Evolutionary conservation across 208 protist genomes (phyloP).

Genomic region (Trypanosomatidae sp.): DNA sequence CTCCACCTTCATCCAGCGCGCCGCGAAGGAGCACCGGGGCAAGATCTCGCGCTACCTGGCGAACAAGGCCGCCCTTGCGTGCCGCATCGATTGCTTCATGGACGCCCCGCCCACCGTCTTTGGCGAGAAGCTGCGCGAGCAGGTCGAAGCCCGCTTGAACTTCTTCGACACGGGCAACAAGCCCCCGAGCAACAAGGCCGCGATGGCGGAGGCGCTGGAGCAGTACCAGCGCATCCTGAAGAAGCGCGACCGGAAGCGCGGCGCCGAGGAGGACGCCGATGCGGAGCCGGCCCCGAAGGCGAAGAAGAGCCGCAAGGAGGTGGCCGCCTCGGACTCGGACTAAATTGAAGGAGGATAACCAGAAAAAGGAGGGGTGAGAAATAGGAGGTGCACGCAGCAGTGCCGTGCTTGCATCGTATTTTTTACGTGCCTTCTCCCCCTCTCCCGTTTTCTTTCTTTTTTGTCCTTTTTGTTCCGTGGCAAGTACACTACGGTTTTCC

Average conservation of each 20-base stretch:
- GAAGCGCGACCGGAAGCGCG: constrained; percentile 62
- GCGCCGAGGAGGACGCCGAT: constrained; percentile 19
- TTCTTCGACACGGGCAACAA: constrained; percentile 98
- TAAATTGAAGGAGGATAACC: no score
- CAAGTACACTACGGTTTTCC: no score
- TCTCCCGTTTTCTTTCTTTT: no score
- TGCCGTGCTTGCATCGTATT: no score
- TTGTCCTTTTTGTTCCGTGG: no score
- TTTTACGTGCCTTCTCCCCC: no score
- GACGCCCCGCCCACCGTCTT: constrained; percentile 91
- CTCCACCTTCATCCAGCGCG: constrained; percentile 97
- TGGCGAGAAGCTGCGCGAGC: constrained; percentile 95
- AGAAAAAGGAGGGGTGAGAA: neutral
- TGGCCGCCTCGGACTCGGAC: no score
- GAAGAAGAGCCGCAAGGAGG: constrained; percentile 66
- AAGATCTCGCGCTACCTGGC: constrained; percentile 98
- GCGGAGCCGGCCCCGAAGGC: constrained; percentile 38
- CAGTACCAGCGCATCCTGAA: constrained; percentile 81
- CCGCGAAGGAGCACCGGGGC: constrained; percentile 97
- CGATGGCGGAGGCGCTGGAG: constrained; percentile 96
- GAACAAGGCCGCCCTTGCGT: constrained; percentile 99
- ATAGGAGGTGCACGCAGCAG: neutral
- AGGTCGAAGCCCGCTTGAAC: constrained; percentile 98
- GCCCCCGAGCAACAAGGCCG: constrained; percentile 94
- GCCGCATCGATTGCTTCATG: constrained; percentile 98